Evolutionary conservation across 2,329 filamentous ascomycete genomes (phyloP).

Genomic region (Pyrenochaeta sp.): DNA sequence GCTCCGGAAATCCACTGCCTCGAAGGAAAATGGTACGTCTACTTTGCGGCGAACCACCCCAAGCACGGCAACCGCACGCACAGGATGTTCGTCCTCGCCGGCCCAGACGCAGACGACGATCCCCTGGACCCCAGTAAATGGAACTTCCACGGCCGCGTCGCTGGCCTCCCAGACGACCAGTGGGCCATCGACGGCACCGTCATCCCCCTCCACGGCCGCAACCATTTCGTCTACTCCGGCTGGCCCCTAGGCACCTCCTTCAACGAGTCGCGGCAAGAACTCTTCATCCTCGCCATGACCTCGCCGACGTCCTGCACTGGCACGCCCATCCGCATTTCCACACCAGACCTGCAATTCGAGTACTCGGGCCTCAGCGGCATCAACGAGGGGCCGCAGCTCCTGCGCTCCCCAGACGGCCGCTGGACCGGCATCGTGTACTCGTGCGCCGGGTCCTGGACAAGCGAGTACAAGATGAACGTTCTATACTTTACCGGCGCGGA

Average conservation of each 20-base stretch:
- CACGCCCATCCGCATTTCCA: conserved; percentile 50
- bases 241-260: conserved; percentile 50
- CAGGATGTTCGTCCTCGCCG: conserved; percentile 56
- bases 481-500: conserved; percentile 51
- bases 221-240: conserved; percentile 57
- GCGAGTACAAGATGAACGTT: conserved; percentile 58
- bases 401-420: conserved; percentile 43
- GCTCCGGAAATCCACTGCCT: conserved; percentile 63
- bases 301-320: conserved; percentile 46
- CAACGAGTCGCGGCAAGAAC: conserved; percentile 51
- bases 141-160: conserved; percentile 53
- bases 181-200: conserved; percentile 60
- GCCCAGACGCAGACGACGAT: conserved; percentile 44
- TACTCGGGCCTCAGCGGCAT: conserved; percentile 51
- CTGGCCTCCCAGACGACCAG: conserved; percentile 51
- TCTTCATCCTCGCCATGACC: conserved; percentile 53
- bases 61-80: conserved; percentile 54
- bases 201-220: conserved; percentile 45
- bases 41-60: conserved; percentile 55
- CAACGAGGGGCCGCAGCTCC: conserved; percentile 55
- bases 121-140: conserved; percentile 44
- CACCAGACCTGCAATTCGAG: conserved; percentile 52
- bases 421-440: conserved; percentile 58
- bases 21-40: conserved; percentile 62
- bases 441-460: conserved; percentile 56